Evolutionary conservation across 495 filamentous ascomycete species (phyloP).

Genomic region (Neurospora discreta): DNA sequence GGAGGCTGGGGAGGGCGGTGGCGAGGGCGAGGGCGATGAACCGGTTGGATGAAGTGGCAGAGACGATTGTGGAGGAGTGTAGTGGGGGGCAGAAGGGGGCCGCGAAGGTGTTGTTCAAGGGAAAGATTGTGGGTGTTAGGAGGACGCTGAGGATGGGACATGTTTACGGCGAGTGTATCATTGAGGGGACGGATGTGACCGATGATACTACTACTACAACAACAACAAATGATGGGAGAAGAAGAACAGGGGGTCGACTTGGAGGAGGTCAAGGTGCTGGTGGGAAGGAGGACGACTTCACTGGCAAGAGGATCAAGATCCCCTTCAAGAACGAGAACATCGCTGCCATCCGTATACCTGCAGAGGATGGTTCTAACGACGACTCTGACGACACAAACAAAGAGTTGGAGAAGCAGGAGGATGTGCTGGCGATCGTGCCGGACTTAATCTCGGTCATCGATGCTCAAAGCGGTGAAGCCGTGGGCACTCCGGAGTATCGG

Average conservation of each 20-base stretch:
- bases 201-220: neutral
- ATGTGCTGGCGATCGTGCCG: slow-evolving; percentile 45
- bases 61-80: slow-evolving; percentile 45
- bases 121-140: slow-evolving; percentile 50
- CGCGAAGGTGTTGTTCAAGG: slow-evolving; percentile 42
- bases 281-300: slow-evolving; percentile 9
- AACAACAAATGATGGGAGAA: neutral
- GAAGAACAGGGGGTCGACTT: neutral
- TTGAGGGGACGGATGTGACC: slow-evolving; percentile 32
- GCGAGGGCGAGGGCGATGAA: slow-evolving; percentile 36
- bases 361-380: neutral
- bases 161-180: slow-evolving; percentile 42
- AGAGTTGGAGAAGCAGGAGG: slow-evolving; percentile 25
- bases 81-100: slow-evolving; percentile 2
- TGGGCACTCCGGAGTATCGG: slow-evolving; percentile 51
- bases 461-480: slow-evolving; percentile 44
- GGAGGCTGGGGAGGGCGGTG: slow-evolving; percentile 45
- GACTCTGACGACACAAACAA: neutral
- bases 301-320: slow-evolving; percentile 35
- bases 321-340: slow-evolving; percentile 61
- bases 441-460: slow-evolving; percentile 53
- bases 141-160: slow-evolving; percentile 44
- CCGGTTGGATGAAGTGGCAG: slow-evolving; percentile 37
- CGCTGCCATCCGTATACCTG: slow-evolving; percentile 31
- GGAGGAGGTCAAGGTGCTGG: neutral